Evolutionary conservation across 805 yeast species (phyloP), one percentile per base, ranked within the genome.

Genomic region (Candida palmyrensis): DNA sequence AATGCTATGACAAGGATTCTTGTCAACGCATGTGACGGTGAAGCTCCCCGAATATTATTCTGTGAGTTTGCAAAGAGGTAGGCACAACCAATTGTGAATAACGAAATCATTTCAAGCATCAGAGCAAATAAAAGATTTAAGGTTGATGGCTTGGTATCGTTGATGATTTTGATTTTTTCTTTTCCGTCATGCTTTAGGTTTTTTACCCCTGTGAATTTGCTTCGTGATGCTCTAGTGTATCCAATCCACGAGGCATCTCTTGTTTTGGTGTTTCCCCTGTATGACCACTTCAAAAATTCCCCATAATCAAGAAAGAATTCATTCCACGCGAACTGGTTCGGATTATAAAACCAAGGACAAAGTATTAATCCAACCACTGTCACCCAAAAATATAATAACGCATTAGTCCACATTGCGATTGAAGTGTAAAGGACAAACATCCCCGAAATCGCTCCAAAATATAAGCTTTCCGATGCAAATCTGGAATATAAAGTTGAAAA

Each of bases 271-370:
- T 75, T 77, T 17, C 82, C 82, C 12, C 68, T 57, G 3, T 65
- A 59, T 35, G 77, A 51, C 78, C 78, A 73, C 23, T 45, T 48
- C 35, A 81, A 54, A 41, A 66, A 77, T 34, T 65, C 68, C 35
- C 68, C 64, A 53, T 82, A 82, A 54, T 83, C 90, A 33, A 79
- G 55, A 47, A 83, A 81, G 49, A 79, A 83, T 41, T 82, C 89
- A 6, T 60, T 60, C 60, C 79, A 76, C 3, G 77, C 70, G 43
- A 79, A 82, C 47, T 83, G 90, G 51, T 82, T 83, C 1, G 92
- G 90, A 50, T 83, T 83, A 59, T 77, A 83, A 26, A 82, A 54
- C 44, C 79, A 80, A 5, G 92, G 92, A 3, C 88, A 79, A 38
- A 80, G 58, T 38, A 81, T 66, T 53, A 83, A 64, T 0, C 87